Evolutionary conservation across 192 early-diverging fungal species (phyloP).

Genomic region (Cetraspora pellucida): DNA sequence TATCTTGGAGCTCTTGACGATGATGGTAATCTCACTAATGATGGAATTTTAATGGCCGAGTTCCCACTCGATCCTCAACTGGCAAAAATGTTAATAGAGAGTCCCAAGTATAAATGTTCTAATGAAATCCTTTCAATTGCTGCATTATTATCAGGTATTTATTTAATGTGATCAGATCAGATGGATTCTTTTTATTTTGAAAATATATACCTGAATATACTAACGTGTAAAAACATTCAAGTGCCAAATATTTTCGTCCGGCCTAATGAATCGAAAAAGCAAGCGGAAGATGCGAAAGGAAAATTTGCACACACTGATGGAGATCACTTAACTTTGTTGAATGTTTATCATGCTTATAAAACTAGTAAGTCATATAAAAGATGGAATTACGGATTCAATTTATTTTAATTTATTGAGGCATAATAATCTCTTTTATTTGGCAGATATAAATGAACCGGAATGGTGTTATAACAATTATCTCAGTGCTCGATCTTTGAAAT

Average conservation of each 20-base stretch:
- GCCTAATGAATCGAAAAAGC: slow-evolving; percentile 85
- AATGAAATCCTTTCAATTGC: slow-evolving; percentile 95
- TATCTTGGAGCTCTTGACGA: slow-evolving; percentile 94
- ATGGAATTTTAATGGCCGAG: slow-evolving; percentile 88
- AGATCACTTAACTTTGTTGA: slow-evolving; percentile 95
- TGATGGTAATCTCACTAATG: slow-evolving; percentile 87
- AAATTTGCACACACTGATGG: slow-evolving; percentile 94
- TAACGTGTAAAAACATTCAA: neutral
- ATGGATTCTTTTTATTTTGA: neutral
- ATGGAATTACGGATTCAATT: neutral
- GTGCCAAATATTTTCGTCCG: slow-evolving; percentile 91
- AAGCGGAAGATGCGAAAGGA: slow-evolving; percentile 88
- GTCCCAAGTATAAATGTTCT: slow-evolving; percentile 83
- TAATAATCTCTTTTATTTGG: neutral
- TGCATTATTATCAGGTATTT: slow-evolving; percentile 77
- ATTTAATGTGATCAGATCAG: neutral
- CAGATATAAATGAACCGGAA: slow-evolving; percentile 64
- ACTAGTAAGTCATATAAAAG: slow-evolving; percentile 49
- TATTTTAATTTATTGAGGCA: neutral
- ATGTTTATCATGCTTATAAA: slow-evolving; percentile 94
- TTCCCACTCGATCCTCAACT: slow-evolving; percentile 98
- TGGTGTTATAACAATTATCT: slow-evolving; percentile 97
- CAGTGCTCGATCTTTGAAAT: slow-evolving; percentile 85
- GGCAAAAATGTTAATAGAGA: slow-evolving; percentile 88
- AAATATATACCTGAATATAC: neutral